These are phyloP conservation scores for Eucalyptus rudis DNA, from an alignment of 345 rosid genomes.

Conservation along the genomic window DNA sequence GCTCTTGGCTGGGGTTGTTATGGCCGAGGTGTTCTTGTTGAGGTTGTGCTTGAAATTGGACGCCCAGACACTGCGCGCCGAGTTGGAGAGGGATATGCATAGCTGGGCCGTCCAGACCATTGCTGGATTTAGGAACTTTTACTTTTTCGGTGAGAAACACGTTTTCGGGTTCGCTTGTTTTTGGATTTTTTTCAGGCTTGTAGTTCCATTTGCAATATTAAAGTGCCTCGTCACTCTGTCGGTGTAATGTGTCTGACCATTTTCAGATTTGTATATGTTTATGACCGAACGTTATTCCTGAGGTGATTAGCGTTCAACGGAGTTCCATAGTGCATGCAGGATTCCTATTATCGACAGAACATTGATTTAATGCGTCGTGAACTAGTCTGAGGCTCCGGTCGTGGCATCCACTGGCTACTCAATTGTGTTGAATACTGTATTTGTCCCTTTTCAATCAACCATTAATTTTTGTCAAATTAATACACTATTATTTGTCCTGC, in stretches of 20 bases:
- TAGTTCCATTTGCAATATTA: background rate
- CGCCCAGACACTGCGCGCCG: conserved; percentile 1
- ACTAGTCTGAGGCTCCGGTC: background rate
- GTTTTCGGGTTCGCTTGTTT: background rate
- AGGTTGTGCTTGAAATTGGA: conserved; percentile 44
- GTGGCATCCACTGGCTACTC: background rate
- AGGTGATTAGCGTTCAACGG: background rate
- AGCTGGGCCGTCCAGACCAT: conserved; percentile 27
- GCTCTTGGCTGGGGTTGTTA: conserved; percentile 55
- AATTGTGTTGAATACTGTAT: background rate
- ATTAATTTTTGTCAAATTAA: background rate
- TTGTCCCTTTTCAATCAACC: background rate
- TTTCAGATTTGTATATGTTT: background rate
- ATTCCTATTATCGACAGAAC: background rate
- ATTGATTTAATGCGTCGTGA: background rate
- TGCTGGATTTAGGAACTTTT: conserved; percentile 28
- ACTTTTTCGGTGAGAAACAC: conserved; percentile 42
- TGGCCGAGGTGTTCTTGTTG: conserved; percentile 47
- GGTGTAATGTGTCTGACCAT: background rate
- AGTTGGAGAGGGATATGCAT: conserved; percentile 28
- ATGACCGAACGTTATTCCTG: background rate
- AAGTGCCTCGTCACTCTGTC: background rate
- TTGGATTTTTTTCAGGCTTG: background rate
- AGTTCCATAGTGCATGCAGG: background rate
- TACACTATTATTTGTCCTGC: background rate